A percentile compares a stretch with the other conserved stretches of the same genome.
Conservation (phyloP, 352 stramenopile genomes). For the Phytophthora megakarya region DNA sequence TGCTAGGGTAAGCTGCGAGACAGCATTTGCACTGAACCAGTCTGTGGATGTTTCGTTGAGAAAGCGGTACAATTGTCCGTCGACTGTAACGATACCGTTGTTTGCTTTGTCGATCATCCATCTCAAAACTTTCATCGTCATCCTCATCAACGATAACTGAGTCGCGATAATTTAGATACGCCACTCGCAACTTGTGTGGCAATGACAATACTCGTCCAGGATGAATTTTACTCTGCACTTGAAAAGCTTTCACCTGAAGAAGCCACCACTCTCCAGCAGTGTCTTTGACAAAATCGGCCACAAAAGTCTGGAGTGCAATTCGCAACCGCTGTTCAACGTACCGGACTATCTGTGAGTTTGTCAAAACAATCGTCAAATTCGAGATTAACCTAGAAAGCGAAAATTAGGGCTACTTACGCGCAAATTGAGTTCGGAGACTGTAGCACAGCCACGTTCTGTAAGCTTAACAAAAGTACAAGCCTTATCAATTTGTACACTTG, state of each 20-base stretch:
- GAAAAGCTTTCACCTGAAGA: constrained; percentile 81
- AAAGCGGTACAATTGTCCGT: constrained; percentile 30
- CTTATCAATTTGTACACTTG: constrained; percentile 65
- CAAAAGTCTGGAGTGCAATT: constrained; percentile 65
- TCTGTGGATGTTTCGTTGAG: constrained; percentile 71
- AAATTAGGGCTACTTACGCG: constrained; percentile 42
- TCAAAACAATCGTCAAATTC: not conserved
- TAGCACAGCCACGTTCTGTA: constrained; percentile 67
- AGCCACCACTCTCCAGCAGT: constrained; percentile 72
- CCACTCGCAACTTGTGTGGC: constrained; percentile 42
- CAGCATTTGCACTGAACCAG: constrained; percentile 84
- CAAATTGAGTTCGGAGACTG: constrained; percentile 71
- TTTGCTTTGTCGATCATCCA: constrained; percentile 22
- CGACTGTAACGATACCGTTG: constrained; percentile 20
- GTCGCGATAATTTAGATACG: constrained; percentile 71
- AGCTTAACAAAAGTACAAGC: constrained; percentile 82
- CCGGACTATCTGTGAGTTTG: constrained; percentile 60
- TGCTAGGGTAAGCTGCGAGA: constrained; percentile 67
- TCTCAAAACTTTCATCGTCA: constrained; percentile 37
- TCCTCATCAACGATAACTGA: constrained; percentile 73
- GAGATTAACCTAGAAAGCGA: not conserved
- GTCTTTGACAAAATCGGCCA: constrained; percentile 80
- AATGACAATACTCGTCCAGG: constrained; percentile 48
- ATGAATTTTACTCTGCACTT: constrained; percentile 45
- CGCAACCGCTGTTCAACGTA: constrained; percentile 70